Conservation (phyloP, 2,329 filamentous ascomycete genomes). For the Fusarium verrucosum region DNA sequence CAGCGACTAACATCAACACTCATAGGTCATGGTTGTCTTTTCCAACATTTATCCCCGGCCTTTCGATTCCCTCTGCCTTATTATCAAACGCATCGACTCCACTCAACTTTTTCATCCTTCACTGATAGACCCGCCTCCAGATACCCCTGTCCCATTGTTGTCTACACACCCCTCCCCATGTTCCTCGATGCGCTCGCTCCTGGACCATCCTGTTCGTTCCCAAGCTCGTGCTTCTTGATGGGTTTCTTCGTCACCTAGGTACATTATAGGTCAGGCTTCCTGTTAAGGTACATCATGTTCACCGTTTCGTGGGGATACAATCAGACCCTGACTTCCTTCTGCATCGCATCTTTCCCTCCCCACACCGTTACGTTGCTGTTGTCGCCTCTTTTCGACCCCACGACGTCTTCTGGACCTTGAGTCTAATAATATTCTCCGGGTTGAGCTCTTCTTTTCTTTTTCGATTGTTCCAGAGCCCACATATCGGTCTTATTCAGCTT, state of each 20-base stretch:
- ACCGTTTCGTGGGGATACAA: slow-evolving; percentile 37
- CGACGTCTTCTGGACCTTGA: slow-evolving; percentile 13
- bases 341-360: slow-evolving; percentile 34
- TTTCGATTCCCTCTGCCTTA: slow-evolving; percentile 43
- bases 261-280: slow-evolving; percentile 40
- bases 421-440: slow-evolving; percentile 36
- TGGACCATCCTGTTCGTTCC: slow-evolving; percentile 29
- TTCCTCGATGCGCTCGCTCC: slow-evolving; percentile 2
- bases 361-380: slow-evolving; percentile 35
- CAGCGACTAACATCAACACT: slow-evolving; percentile 10
- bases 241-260: slow-evolving; percentile 29
- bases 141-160: slow-evolving; percentile 17
- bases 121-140: slow-evolving; percentile 13
- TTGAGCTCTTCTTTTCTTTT: slow-evolving; percentile 43
- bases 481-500: slow-evolving; percentile 30
- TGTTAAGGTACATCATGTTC: slow-evolving; percentile 35
- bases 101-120: slow-evolving; percentile 33
- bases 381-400: slow-evolving; percentile 39
- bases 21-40: slow-evolving; percentile 22
- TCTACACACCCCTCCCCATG: slow-evolving; percentile 30
- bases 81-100: slow-evolving; percentile 41
- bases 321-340: slow-evolving; percentile 41
- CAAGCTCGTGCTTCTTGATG: slow-evolving; percentile 34
- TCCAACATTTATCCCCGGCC: slow-evolving; percentile 34
- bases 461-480: slow-evolving; percentile 32